Evolutionary conservation across 2,329 filamentous ascomycete genomes (phyloP).

Genomic region (Epichloe sp.): DNA sequence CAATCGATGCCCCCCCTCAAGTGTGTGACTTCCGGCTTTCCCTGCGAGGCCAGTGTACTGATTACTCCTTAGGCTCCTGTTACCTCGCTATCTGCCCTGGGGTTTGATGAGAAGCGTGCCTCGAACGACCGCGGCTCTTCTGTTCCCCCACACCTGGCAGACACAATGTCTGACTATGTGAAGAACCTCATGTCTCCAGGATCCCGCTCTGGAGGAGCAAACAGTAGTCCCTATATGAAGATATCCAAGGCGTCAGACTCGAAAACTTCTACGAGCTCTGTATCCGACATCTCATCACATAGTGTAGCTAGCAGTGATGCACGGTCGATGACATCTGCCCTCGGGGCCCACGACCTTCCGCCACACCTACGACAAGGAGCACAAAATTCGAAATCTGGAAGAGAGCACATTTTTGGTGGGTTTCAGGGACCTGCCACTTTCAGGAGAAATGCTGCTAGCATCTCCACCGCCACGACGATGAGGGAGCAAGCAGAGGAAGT

Average conservation of each 20-base stretch:
- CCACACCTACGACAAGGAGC: not conserved
- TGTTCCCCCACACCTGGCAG: slow-evolving; percentile 1
- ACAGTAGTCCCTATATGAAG: not conserved
- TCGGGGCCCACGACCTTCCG: not conserved
- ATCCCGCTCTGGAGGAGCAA: not conserved
- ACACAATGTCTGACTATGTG: not conserved
- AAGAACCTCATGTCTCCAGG: not conserved
- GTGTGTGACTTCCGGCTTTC: slow-evolving; percentile 6
- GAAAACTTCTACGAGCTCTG: not conserved
- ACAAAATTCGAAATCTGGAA: not conserved
- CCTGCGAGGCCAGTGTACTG: not conserved
- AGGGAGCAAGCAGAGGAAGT: slow-evolving; percentile 7
- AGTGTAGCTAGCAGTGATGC: not conserved
- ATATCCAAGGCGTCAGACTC: not conserved
- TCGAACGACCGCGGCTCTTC: not conserved
- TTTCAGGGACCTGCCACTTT: not conserved
- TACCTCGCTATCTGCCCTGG: slow-evolving; percentile 11
- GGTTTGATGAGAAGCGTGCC: slow-evolving; percentile 7
- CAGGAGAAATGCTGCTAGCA: slow-evolving; percentile 3
- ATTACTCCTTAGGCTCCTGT: slow-evolving; percentile 15
- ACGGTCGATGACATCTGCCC: not conserved
- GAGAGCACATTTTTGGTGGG: not conserved
- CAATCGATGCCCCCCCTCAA: slow-evolving; percentile 7
- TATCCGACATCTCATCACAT: not conserved
- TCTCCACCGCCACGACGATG: slow-evolving; percentile 20